Base-by-base conservation (phyloP, 2,329 filamentous ascomycete genomes). In the Fusarium incarnatum region DNA sequence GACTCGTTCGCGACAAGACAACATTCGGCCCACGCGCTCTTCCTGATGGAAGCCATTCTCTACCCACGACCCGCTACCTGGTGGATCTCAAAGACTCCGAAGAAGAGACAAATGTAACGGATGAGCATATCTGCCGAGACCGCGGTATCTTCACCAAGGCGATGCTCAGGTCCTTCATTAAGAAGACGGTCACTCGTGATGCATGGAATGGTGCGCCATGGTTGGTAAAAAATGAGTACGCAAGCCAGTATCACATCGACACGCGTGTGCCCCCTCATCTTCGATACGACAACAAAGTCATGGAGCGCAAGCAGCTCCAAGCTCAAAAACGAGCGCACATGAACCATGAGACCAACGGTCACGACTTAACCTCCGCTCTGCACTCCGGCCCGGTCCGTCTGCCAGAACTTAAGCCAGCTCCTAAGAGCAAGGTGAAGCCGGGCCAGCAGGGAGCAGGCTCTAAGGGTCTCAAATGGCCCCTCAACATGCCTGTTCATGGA, bases 201-300 rank as follows among this genome's bases (percentile, higher is more conserved):
- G 89, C 94, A 6, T 98, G 94, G 94, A 95, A 90, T 65, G 95
- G 95, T n/a, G 96, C 96, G 1, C 95, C 96, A 0, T 99, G 96
- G 96, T 83, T 97, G 58, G 95, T 98, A 20, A 98, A 97, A 81
- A 87, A 92, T 37, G 90, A 94, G 56, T 90, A 97, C 63, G 96
- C 96, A 2, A 88, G 89, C 47, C 87, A 91, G 68, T 97, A 96
- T 79, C 91, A 93, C 67, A 96, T 99, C 68, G 91, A 94, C 66
- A 94, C 90, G n/a, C 89, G 93, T 56, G 89, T 98, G 15, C 96
- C 96, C 9, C 87, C 90, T 54, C 91, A 97, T 76, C 84, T 97
- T 18, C 91, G 91, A 56, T 91, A 97, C 77, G 94, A 95, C 70
- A 92, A 88, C 69, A 94, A 93, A 79, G 83, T 92, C 15, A 87